Base-by-base conservation (phyloP, 1,139 yeast species). In the Yamadazyma siamensis region DNA sequence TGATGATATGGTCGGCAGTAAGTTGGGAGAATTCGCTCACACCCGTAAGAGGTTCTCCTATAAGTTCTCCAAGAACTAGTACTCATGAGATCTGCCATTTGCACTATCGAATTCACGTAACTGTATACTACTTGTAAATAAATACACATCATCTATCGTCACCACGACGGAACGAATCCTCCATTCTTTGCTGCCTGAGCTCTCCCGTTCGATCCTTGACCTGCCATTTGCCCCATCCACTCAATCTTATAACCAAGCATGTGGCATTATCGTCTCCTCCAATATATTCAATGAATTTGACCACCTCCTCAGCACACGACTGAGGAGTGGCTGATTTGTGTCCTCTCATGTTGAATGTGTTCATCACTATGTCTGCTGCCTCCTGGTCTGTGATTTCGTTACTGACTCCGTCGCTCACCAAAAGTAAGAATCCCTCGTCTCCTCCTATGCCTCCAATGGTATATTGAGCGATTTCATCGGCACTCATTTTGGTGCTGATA, bases 1-100 rank as follows among this genome's bases (percentile, higher is more conserved):
- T 8, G 97, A 91, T 51, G 94, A 91, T 47, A 91, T 91, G 98
- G 96, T 91, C 42, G 98, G 98, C n/a, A 77, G 80, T 43, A 91
- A 91, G 57, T 66, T 91, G 36, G 98, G 98, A 3, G 97, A 91
- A 56, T 91, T 86, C 63, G 95, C 95, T 3, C 85, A 91, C 35
- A 91, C 98, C 3, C 72, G 96, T 54, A 85, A 86, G 73, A 77
- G 84, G 56, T 87, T 85, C 61, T 77, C 75, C 43, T 88, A 85
- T 62, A 85, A 88, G 47, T 86, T 77, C 63, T 75, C 80, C 37
- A 75, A 75, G 69, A 75, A 75, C 50, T 73, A 30, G 27, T 27
- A 17, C 23, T 13, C 18, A n/a, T n/a, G n/a, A n/a, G n/a, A n/a
- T n/a, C n/a, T n/a, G n/a, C n/a, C n/a, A n/a, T n/a, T n/a, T n/a